Percentiles rank a stretch among this genome's conserved stretches.
These are phyloP conservation scores for Lecanicillium sp. DNA, from an alignment of 2,329 filamentous ascomycete species.

Conservation along the genomic window DNA sequence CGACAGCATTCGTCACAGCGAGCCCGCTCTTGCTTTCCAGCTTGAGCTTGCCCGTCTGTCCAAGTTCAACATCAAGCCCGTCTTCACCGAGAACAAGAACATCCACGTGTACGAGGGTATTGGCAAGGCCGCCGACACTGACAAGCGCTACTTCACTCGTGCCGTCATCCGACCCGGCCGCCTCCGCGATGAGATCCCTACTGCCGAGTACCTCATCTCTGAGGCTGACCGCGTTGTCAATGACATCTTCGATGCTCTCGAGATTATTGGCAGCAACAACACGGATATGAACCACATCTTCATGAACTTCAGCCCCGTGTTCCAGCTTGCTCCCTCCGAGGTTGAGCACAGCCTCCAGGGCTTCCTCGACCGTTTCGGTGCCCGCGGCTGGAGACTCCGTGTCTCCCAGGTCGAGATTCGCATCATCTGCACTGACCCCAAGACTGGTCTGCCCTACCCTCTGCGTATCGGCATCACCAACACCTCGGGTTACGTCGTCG, in stretches of 20 bases:
- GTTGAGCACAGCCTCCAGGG: constrained; percentile 90
- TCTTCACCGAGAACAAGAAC: constrained; percentile 98
- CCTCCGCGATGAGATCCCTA: constrained; percentile 93
- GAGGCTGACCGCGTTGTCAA: constrained; percentile 96
- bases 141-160: constrained; percentile 98
- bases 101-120: constrained; percentile 98
- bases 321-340: constrained; percentile 82
- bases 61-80: constrained; percentile 97
- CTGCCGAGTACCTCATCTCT: constrained; percentile 96
- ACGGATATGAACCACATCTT: constrained; percentile 99
- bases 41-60: constrained; percentile 88
- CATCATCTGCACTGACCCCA: constrained; percentile 90
- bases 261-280: constrained; percentile 99
- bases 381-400: constrained; percentile 90
- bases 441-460: constrained; percentile 78
- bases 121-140: constrained; percentile 89
- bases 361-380: constrained; percentile 94
- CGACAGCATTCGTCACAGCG: constrained; percentile 91
- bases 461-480: constrained; percentile 96
- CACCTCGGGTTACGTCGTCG: constrained; percentile 95
- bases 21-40: constrained; percentile 96
- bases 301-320: constrained; percentile 97
- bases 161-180: constrained; percentile 91
- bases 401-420: constrained; percentile 97
- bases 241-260: constrained; percentile 93